Evolutionary conservation across 148 eudicot genomes (phyloP).

Genomic region (Vaccinium myrtillus): DNA sequence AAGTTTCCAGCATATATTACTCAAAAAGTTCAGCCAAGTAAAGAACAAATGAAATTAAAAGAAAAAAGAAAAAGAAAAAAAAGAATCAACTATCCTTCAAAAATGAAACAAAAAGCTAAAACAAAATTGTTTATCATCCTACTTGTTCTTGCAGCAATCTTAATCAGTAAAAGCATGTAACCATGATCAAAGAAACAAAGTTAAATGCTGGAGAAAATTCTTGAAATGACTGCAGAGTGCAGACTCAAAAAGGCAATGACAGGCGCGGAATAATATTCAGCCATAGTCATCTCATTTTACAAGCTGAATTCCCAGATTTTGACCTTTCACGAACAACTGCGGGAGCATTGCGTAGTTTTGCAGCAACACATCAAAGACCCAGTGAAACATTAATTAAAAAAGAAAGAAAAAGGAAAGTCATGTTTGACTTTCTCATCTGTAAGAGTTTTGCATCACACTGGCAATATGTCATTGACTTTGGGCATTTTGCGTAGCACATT

Average conservation of each 20-base stretch:
- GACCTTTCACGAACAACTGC: neutral
- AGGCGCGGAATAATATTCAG: neutral
- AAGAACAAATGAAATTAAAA: neutral
- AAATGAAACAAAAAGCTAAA: neutral
- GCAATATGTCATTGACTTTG: neutral
- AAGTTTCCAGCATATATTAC: slow-evolving; percentile 1
- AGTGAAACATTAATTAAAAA: too few species aligned
- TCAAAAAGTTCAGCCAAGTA: neutral
- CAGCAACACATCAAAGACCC: too few species aligned
- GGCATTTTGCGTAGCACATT: neutral
- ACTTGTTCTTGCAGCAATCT: neutral
- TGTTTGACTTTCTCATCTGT: neutral
- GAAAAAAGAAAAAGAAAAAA: neutral
- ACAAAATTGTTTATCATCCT: neutral
- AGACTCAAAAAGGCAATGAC: neutral
- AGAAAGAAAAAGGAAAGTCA: neutral
- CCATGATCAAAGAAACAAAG: neutral
- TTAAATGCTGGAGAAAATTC: neutral
- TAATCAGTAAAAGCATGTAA: neutral
- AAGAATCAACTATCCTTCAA: neutral
- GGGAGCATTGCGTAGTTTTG: too few species aligned
- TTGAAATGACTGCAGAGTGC: neutral
- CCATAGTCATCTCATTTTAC: neutral
- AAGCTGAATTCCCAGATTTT: neutral
- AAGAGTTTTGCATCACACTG: neutral